A percentile compares a stretch with the other conserved stretches of the same genome.
Evolutionary conservation across 768 basidiomycete species (phyloP).

Genomic region (Pleurotus citrinopileatus): DNA sequence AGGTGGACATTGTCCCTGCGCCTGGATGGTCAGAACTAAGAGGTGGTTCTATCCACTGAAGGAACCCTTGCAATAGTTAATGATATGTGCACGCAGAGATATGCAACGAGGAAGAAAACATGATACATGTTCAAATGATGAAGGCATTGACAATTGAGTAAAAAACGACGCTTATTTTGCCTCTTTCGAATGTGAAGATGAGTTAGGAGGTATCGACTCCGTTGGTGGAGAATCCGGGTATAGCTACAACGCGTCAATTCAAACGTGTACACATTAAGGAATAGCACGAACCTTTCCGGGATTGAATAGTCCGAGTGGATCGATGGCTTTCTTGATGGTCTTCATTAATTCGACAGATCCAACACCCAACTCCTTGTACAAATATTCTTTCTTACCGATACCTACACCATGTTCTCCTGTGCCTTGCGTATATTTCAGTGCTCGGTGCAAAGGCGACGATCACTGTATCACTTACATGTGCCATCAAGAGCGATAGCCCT

Average conservation of each 20-base stretch:
- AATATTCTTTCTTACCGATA: constrained; percentile 77
- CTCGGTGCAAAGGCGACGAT: background rate
- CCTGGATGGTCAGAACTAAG: constrained; percentile 30
- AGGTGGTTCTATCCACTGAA: too few relatives aligned
- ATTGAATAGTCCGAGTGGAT: constrained; percentile 77
- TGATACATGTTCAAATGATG: too few relatives aligned
- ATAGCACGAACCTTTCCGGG: constrained; percentile 67
- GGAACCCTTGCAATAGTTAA: too few relatives aligned
- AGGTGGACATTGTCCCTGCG: constrained; percentile 24
- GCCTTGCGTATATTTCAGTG: constrained; percentile 32
- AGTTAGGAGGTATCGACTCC: background rate
- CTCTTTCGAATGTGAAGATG: background rate
- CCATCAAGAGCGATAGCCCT: constrained; percentile 71
- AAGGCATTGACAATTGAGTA: too few relatives aligned
- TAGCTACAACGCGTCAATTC: background rate
- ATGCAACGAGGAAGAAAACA: too few relatives aligned
- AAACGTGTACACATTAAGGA: too few relatives aligned
- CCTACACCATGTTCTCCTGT: constrained; percentile 89
- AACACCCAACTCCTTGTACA: constrained; percentile 77
- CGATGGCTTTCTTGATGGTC: constrained; percentile 69
- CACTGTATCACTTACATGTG: constrained; percentile 47
- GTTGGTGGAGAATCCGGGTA: background rate
- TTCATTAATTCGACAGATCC: constrained; percentile 87
- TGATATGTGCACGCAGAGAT: too few relatives aligned
- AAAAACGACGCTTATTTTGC: too few relatives aligned